A percentile compares a stretch with the other conserved stretches of the same genome.
Conservation (phyloP, 2,329 filamentous ascomycete species). For the Lachnellula cervina region DNA sequence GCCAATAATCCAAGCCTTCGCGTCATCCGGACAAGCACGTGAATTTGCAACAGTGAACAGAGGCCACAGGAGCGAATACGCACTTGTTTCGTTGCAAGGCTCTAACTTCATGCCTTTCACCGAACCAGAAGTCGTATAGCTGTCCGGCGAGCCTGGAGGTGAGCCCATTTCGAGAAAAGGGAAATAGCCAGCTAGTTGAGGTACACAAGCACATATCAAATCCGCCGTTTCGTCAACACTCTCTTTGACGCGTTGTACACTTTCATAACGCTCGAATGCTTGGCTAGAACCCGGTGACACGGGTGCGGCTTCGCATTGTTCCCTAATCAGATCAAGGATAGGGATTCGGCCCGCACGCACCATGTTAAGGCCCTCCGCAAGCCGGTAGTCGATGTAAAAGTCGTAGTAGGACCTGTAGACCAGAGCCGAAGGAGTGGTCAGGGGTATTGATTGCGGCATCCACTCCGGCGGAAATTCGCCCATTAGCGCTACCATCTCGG, state of each 20-base stretch:
- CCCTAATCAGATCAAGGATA: slow-evolving; percentile 2
- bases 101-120: not conserved
- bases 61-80: slow-evolving; percentile 8
- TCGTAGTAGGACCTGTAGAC: slow-evolving; percentile 14
- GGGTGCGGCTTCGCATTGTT: not conserved
- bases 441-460: not conserved
- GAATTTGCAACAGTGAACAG: slow-evolving; percentile 4
- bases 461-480: not conserved
- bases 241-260: not conserved
- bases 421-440: not conserved
- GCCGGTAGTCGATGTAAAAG: slow-evolving; percentile 9
- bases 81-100: not conserved
- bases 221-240: not conserved
- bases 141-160: not conserved
- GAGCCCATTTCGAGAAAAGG: not conserved
- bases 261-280: not conserved
- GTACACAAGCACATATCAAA: slow-evolving; percentile 6
- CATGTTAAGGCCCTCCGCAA: slow-evolving; percentile 9
- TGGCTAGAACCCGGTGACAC: not conserved
- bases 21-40: not conserved
- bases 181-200: slow-evolving; percentile 5
- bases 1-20: slow-evolving; percentile 1
- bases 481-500: not conserved
- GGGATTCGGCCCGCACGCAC: slow-evolving; percentile 9
- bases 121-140: not conserved